Percentiles rank a stretch among this genome's conserved stretches.
Evolutionary conservation across 1,139 yeast genomes (phyloP).

Genomic region (Diutina siamensis): DNA sequence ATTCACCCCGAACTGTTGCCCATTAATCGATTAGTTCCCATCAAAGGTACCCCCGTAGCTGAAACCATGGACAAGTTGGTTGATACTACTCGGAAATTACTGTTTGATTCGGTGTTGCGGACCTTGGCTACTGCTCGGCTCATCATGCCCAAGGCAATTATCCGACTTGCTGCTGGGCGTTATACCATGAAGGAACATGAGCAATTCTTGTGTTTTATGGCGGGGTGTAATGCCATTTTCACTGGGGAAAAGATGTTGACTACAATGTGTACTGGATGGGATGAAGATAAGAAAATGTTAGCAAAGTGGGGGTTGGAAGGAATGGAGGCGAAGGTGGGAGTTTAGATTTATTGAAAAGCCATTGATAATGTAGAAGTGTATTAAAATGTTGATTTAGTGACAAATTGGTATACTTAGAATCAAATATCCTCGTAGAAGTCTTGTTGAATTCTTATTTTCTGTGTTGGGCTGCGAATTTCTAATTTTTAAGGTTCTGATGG

Average conservation of each 20-base stretch:
- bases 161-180: slow-evolving; percentile 72
- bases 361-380: too few species aligned
- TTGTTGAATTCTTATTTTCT: too few species aligned
- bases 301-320: slow-evolving; percentile 62
- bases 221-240: slow-evolving; percentile 72
- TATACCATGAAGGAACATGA: slow-evolving; percentile 73
- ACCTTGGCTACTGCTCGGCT: slow-evolving; percentile 70
- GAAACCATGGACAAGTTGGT: slow-evolving; percentile 33
- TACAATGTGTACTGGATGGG: slow-evolving; percentile 80
- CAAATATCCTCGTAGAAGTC: too few species aligned
- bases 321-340: background rate
- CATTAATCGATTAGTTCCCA: slow-evolving; percentile 69
- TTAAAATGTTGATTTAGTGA: too few species aligned
- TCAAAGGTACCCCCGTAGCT: slow-evolving; percentile 68
- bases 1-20: slow-evolving; percentile 74
- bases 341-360: too few species aligned
- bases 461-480: too few species aligned
- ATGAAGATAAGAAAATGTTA: slow-evolving; percentile 62
- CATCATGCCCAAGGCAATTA: slow-evolving; percentile 60
- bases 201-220: slow-evolving; percentile 64
- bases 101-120: slow-evolving; percentile 51
- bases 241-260: slow-evolving; percentile 78
- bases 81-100: slow-evolving; percentile 15
- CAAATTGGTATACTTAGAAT: too few species aligned
- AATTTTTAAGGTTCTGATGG: too few species aligned